Evolutionary conservation across 352 stramenopile species (phyloP), one percentile per base, ranked within the genome.

Genomic region (Globisporangium cystogenes): DNA sequence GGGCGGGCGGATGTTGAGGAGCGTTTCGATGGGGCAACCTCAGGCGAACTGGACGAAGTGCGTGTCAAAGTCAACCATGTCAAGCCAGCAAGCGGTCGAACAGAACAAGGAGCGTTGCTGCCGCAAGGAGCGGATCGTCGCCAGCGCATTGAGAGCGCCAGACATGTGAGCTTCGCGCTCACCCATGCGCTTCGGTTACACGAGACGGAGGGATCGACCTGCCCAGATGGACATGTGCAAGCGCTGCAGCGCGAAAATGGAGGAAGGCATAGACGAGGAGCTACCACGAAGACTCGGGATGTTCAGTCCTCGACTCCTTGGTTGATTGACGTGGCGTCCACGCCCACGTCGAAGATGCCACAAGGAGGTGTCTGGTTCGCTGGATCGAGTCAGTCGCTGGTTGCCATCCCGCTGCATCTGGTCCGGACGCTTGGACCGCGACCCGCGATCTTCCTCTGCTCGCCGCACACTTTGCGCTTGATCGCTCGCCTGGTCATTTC

Each of bases 211-310:
- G 33, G 33, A 37, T 7, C 31, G 31, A 36, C 31, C 11, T 36
- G 31, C 33, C 44, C 47, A 52, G 20, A 24, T 52, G 47, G 31
- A 14, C 31, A 52, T 52, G 23, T 52, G 47, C 47, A 52, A 52
- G 47, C 47, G 47, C 14, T 23, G 12, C 31, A 12, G 11, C 7
- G 21, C 8, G 4, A 31, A 52, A 52, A 52, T 18, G 11, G 5
- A 37, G 33, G 31, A 11, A 37, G 12, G 33, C 33, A 37, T 15
- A 37, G 33, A 37, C 33, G 33, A 37, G 33, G 33, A 37, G 29
- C 29, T 35, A 35, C 29, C 29, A 12, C 29, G 29, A 35, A 16
- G 14, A 37, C 8, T 15, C 31, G 31, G 31, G 31, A 36, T 15
- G 31, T 36, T 36, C 31, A 36, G 31, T 11, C 31, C 3, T 36